Percentiles rank a stretch among this genome's conserved stretches.
Conservation (phyloP, 2,329 filamentous ascomycete genomes). For the Neopestalotiopsis sp. region DNA sequence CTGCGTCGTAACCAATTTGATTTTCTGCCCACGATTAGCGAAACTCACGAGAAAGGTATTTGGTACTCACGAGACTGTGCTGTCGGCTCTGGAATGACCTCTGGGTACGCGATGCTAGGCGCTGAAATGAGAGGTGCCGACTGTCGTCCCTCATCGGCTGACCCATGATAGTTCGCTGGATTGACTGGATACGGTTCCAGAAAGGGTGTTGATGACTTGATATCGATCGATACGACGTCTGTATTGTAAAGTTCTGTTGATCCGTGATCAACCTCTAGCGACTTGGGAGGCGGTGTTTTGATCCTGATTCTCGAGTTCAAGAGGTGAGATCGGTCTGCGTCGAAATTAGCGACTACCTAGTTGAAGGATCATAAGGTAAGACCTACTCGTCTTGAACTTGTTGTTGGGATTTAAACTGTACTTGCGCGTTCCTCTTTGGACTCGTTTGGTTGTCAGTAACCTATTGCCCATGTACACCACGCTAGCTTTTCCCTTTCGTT, state of each 20-base stretch:
- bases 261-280: not conserved
- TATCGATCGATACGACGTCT: not conserved
- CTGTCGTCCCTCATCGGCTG: too few species aligned
- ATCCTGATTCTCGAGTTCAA: not conserved
- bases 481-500: not conserved
- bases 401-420: not conserved
- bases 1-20: too few species aligned
- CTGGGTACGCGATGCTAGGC: too few species aligned
- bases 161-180: too few species aligned
- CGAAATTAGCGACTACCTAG: not conserved
- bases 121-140: too few species aligned
- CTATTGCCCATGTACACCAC: not conserved
- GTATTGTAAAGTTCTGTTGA: not conserved
- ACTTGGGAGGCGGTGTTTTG: not conserved
- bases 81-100: too few species aligned
- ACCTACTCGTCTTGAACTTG: not conserved
- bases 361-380: not conserved
- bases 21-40: too few species aligned
- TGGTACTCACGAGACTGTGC: too few species aligned
- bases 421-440: not conserved
- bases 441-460: not conserved
- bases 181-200: not conserved
- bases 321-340: not conserved
- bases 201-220: not conserved
- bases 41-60: too few species aligned